These are phyloP conservation scores for Aspergillus ruber DNA, from an alignment of 2,329 filamentous ascomycete genomes.

Conservation along the genomic window DNA sequence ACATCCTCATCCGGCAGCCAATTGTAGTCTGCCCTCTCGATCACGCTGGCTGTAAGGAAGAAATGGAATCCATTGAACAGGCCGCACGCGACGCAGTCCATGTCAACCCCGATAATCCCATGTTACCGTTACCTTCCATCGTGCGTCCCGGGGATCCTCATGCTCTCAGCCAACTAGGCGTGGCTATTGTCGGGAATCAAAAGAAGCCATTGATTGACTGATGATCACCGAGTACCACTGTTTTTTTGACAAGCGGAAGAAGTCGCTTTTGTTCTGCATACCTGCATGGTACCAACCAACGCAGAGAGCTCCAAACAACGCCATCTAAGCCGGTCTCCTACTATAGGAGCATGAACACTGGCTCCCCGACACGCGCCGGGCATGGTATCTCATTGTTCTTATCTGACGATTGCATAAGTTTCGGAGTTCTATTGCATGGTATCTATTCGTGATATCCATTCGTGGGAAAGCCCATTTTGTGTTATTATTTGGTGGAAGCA, in stretches of 20 bases:
- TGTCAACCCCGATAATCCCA: conserved; percentile 82
- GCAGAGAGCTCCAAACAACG: too few species aligned
- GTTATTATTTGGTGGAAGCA: too few species aligned
- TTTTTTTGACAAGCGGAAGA: not conserved
- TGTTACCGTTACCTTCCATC: conserved; percentile 81
- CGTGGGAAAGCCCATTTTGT: too few species aligned
- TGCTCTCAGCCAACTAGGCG: conserved; percentile 54
- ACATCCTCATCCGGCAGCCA: conserved; percentile 81
- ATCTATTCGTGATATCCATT: too few species aligned
- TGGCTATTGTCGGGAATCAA: conserved; percentile 56
- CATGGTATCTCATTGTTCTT: too few species aligned
- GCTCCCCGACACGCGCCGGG: too few species aligned
- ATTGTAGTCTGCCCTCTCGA: conserved; percentile 96
- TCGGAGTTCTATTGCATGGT: too few species aligned
- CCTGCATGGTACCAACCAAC: too few species aligned
- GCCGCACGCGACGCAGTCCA: conserved; percentile 86
- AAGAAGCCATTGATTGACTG: conserved; percentile 62
- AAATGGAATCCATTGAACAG: conserved; percentile 97
- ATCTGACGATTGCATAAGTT: too few species aligned
- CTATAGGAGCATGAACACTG: too few species aligned
- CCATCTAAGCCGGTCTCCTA: too few species aligned
- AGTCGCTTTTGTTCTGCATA: too few species aligned
- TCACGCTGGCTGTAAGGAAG: conserved; percentile 91
- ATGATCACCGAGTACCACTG: not conserved
- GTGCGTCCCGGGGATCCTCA: conserved; percentile 68